Evolutionary conservation across 208 protist species (phyloP), one percentile per base, ranked within the genome.

Genomic region (Novymonas esmeraldas): DNA sequence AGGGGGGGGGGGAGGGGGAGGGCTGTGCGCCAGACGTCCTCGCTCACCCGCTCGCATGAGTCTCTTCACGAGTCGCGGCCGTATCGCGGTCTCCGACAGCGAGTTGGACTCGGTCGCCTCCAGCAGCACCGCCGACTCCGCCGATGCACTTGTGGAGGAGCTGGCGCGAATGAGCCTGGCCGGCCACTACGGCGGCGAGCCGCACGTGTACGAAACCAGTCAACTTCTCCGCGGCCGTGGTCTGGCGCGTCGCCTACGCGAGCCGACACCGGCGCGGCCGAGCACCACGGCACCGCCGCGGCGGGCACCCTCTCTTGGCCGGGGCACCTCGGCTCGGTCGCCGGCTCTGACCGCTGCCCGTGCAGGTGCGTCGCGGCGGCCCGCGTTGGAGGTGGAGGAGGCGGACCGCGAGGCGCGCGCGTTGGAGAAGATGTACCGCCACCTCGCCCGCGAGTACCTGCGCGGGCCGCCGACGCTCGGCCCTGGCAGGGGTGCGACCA

Each of bases 1-100:
- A n/a, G n/a, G n/a, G n/a, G n/a, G n/a, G n/a, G n/a, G n/a, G n/a
- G n/a, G n/a, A n/a, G n/a, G n/a, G n/a, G n/a, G n/a, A n/a, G n/a
- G n/a, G n/a, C n/a, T n/a, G n/a, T n/a, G n/a, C n/a, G n/a, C n/a
- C n/a, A n/a, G n/a, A n/a, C n/a, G n/a, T n/a, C n/a, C n/a, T 31
- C 22, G n/a, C 2, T 0, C 22, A 31, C 20, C 7, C 34, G 24
- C 2, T n/a, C 20, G 5, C 6, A 90, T 90, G 84, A 90, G 79
- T 65, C 69, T 90, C n/a, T 77, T 81, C 28, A 80, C 76, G 20
- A 54, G 78, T 20, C 77, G 62, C 5, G 51, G 57, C 1, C 51
- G 61, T 6, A 58, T 90, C n/a, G 71, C 73, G 20, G 61, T 90
- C 3, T 79, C 78, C 46, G 75, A 77, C 57, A 75, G 71, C 55